Evolutionary conservation across 345 rosid species (phyloP).

Genomic region (Euphorbia tirucalli): DNA sequence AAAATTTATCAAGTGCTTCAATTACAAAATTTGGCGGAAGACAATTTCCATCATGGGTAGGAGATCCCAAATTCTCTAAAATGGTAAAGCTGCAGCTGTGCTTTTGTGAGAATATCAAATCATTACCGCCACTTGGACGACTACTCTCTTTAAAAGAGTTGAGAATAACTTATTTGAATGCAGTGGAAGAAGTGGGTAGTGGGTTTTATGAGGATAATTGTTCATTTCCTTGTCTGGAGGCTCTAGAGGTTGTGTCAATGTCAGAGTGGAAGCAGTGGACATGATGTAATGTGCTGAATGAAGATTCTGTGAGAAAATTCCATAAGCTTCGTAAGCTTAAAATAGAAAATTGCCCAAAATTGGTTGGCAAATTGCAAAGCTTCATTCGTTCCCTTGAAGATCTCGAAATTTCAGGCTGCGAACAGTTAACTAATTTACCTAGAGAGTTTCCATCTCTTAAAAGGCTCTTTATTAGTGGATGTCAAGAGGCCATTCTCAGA

Average conservation of each 20-base stretch:
- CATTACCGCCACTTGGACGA: neutral
- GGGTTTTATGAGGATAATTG: slow-evolving; percentile 13
- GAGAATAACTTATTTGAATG: neutral
- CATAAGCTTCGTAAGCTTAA: slow-evolving; percentile 4
- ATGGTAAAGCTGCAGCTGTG: neutral
- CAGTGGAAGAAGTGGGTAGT: slow-evolving; percentile 5
- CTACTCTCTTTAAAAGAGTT: neutral
- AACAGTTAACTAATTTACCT: neutral
- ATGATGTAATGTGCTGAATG: neutral
- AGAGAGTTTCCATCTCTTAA: neutral
- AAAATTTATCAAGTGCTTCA: neutral
- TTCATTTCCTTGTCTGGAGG: slow-evolving; percentile 7
- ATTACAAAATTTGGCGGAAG: neutral
- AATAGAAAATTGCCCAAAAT: neutral
- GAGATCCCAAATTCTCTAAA: neutral
- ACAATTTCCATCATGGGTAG: neutral
- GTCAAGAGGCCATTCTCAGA: neutral
- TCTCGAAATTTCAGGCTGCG: neutral
- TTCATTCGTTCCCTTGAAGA: neutral
- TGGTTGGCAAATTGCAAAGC: slow-evolving; percentile 6
- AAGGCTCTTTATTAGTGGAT: neutral
- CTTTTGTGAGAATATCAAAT: neutral
- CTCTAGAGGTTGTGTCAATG: slow-evolving; percentile 17
- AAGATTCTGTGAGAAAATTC: neutral
- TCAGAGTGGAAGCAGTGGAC: slow-evolving; percentile 16